A percentile compares a stretch with the other conserved stretches of the same genome.
Conservation (phyloP, 306 rosid genomes). For the Quillaja saponaria region DNA sequence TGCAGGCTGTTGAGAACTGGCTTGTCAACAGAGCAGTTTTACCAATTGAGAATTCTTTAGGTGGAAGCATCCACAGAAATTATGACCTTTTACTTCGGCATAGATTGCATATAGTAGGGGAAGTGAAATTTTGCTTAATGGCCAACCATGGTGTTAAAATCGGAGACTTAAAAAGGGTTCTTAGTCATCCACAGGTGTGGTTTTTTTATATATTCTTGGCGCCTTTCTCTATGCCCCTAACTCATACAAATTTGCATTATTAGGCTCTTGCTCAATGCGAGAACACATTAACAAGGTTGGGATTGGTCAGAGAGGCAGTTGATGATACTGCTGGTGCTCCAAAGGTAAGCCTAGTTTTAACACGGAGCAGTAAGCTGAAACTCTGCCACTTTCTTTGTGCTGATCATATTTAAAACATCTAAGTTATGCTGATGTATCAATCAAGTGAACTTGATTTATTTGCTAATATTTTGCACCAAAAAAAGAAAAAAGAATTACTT, state of each 20-base stretch:
- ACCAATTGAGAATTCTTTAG: slow-evolving; percentile 93
- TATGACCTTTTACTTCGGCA: slow-evolving; percentile 94
- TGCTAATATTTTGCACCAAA: not conserved
- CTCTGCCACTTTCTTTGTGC: slow-evolving; percentile 20
- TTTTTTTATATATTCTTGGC: slow-evolving; percentile 17
- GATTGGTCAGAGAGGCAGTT: slow-evolving; percentile 88
- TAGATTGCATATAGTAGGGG: slow-evolving; percentile 91
- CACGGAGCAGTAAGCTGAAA: slow-evolving; percentile 20
- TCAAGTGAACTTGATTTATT: slow-evolving; percentile 1
- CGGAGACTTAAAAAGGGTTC: slow-evolving; percentile 75
- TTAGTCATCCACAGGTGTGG: slow-evolving; percentile 93
- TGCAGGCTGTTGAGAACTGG: slow-evolving; percentile 90
- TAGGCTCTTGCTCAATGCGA: slow-evolving; percentile 99
- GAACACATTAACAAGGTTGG: slow-evolving; percentile 67
- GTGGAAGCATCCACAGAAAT: slow-evolving; percentile 98
- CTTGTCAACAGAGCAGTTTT: slow-evolving; percentile 95
- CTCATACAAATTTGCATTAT: slow-evolving; percentile 28
- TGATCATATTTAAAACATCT: slow-evolving; percentile 8
- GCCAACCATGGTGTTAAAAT: slow-evolving; percentile 79
- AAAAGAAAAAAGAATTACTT: no score
- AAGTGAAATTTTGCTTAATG: slow-evolving; percentile 86
- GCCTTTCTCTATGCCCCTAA: slow-evolving; percentile 4
- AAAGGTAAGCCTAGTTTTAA: slow-evolving; percentile 55
- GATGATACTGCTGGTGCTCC: slow-evolving; percentile 99
- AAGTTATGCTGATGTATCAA: slow-evolving; percentile 2